phyloP scores from a whole-genome alignment of 2,329 filamentous ascomycete species.

The Penicillium sp. region DNA sequence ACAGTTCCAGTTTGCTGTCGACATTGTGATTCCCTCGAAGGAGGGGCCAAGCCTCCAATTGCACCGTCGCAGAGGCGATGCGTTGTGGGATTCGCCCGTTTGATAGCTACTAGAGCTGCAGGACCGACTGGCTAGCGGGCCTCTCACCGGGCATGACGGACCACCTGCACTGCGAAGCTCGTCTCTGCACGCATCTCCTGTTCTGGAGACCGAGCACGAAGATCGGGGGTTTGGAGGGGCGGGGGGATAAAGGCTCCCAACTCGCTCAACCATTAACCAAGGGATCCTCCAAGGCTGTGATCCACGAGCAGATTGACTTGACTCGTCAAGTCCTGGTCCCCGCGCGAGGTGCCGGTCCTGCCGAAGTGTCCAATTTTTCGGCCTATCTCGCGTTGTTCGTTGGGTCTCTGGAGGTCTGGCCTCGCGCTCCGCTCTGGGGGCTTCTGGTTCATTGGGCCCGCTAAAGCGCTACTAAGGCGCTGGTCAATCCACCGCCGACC shows the following conservation, averaged over 20 bases:
- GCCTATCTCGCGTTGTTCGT: too few relatives aligned
- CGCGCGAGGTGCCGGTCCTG: too few relatives aligned
- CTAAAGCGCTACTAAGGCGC: constrained; percentile 8
- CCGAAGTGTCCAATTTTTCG: too few relatives aligned
- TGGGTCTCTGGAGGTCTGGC: constrained; percentile 10
- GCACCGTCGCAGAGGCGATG: constrained; percentile 2
- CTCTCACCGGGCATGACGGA: constrained; percentile 1
- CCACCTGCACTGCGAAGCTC: constrained; percentile 8
- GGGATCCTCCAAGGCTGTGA: too few relatives aligned
- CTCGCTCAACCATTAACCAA: too few relatives aligned
- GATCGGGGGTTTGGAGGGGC: too few relatives aligned
- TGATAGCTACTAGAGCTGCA: constrained; percentile 9
- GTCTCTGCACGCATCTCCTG: not conserved
- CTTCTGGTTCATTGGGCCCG: constrained; percentile 4
- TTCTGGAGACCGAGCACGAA: constrained; percentile 1
- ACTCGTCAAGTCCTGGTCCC: too few relatives aligned
- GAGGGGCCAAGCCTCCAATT: constrained; percentile 6
- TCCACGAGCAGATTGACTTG: too few relatives aligned
- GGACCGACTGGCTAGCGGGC: not conserved
- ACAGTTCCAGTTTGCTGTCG: not conserved
- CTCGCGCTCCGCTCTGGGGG: constrained; percentile 9
- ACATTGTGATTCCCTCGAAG: constrained; percentile 4
- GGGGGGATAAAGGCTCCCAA: too few relatives aligned
- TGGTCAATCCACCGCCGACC: not conserved
- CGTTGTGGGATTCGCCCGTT: constrained; percentile 10